Evolutionary conservation across 176 grass and related monocot species (phyloP).

Genomic region (Pontederia paniculata): DNA sequence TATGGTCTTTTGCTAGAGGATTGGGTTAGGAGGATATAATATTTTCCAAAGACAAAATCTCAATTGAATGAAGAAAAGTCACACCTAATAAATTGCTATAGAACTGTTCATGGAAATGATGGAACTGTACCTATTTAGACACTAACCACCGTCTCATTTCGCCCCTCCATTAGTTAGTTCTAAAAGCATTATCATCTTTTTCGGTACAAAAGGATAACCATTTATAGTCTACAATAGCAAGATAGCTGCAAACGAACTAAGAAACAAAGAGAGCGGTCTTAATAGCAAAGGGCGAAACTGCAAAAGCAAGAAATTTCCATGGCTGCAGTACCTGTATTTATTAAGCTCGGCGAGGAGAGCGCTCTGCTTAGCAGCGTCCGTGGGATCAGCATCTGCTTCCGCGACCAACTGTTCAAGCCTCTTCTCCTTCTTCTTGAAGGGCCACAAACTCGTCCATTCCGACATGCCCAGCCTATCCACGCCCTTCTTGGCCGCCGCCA

Average conservation of each 20-base stretch:
- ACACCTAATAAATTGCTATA: too few species aligned
- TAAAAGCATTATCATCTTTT: too few species aligned
- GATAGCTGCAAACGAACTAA: not conserved
- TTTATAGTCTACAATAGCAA: too few species aligned
- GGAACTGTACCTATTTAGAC: too few species aligned
- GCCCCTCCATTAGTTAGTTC: too few species aligned
- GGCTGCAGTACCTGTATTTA: conserved; percentile 51
- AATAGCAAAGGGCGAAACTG: not conserved
- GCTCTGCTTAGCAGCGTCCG: conserved; percentile 61
- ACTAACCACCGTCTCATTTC: too few species aligned
- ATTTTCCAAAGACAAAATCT: too few species aligned
- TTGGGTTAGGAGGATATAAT: too few species aligned
- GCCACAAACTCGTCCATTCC: conserved; percentile 82
- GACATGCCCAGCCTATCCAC: conserved; percentile 39
- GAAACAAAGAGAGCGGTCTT: conserved; percentile 1
- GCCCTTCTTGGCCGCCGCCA: conserved; percentile 34
- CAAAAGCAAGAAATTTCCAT: not conserved
- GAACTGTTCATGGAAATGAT: too few species aligned
- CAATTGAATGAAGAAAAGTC: too few species aligned
- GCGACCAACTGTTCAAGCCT: conserved; percentile 56
- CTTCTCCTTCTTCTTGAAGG: conserved; percentile 66
- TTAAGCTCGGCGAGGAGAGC: conserved; percentile 80
- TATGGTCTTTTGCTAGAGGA: too few species aligned
- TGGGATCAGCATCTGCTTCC: conserved; percentile 81
- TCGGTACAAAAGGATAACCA: too few species aligned